A percentile compares a stretch with the other conserved stretches of the same genome.
Conservation (phyloP, 805 yeast species). For the Candida khao-thaluensis region DNA sequence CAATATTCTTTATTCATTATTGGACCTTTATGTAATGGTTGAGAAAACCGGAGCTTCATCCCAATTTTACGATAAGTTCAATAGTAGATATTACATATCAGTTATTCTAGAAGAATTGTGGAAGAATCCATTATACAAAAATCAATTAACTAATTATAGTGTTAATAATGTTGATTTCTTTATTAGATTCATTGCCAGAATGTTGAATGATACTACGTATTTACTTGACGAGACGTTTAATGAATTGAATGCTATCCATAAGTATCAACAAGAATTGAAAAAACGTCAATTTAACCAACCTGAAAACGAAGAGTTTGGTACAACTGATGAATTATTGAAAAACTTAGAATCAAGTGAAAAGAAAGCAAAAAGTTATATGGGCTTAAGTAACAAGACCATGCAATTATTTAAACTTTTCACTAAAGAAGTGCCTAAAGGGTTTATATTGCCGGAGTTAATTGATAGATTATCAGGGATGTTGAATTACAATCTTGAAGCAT, state of each 20-base stretch:
- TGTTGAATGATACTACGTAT: constrained; percentile 92
- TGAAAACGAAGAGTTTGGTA: constrained; percentile 44
- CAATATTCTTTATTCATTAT: constrained; percentile 74
- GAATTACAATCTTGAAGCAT: constrained; percentile 84
- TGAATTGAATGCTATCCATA: constrained; percentile 75
- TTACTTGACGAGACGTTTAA: constrained; percentile 86
- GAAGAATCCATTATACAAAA: constrained; percentile 66
- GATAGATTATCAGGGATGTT: constrained; percentile 95
- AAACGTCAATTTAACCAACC: constrained; percentile 39
- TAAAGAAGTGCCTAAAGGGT: constrained; percentile 80
- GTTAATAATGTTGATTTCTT: constrained; percentile 75
- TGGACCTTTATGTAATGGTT: constrained; percentile 90
- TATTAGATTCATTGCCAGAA: constrained; percentile 87
- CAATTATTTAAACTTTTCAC: constrained; percentile 79
- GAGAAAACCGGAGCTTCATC: constrained; percentile 95
- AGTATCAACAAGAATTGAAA: constrained; percentile 63
- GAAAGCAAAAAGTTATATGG: constrained; percentile 79
- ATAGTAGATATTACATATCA: constrained; percentile 83
- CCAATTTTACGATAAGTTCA: constrained; percentile 95
- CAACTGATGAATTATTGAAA: constrained; percentile 57
- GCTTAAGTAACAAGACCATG: constrained; percentile 79
- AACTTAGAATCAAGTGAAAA: constrained; percentile 65
- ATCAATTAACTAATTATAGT: constrained; percentile 69
- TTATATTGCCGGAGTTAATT: constrained; percentile 84
- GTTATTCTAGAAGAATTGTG: constrained; percentile 80